These are phyloP conservation scores for Pisolithus orientalis DNA, from an alignment of 768 basidiomycete species.

Conservation along the genomic window DNA sequence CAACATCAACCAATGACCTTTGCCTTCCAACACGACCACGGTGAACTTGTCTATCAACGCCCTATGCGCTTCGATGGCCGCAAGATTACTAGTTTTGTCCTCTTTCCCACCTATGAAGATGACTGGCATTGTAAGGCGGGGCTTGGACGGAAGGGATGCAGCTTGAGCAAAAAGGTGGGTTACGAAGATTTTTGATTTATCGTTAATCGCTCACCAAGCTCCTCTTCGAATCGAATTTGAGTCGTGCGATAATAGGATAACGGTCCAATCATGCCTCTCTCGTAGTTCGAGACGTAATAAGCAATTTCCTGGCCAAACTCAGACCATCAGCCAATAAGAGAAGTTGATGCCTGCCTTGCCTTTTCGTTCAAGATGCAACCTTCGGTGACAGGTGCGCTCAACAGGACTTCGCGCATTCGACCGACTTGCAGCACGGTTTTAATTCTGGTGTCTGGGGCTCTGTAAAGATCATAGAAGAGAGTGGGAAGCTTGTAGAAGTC, in stretches of 20 bases:
- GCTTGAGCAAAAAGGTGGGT: constrained; percentile 21
- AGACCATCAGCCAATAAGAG: constrained; percentile 2
- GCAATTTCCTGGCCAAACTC: constrained; percentile 43
- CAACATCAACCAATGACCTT: constrained; percentile 67
- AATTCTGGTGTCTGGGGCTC: background rate
- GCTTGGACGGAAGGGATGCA: constrained; percentile 36
- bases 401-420: constrained; percentile 7
- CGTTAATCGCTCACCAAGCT: constrained; percentile 29
- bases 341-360: constrained; percentile 6
- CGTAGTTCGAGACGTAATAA: constrained; percentile 42
- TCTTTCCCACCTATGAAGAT: constrained; percentile 55
- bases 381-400: constrained; percentile 1
- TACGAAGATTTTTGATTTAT: background rate
- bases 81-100: constrained; percentile 43
- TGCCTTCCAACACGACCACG: constrained; percentile 45
- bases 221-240: constrained; percentile 60
- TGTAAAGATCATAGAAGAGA: constrained; percentile 14
- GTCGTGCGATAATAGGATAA: constrained; percentile 73
- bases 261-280: constrained; percentile 56
- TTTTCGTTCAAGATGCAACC: constrained; percentile 14
- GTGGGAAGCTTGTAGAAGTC: constrained; percentile 23
- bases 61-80: constrained; percentile 35
- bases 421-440: background rate
- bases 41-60: constrained; percentile 48
- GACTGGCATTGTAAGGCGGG: constrained; percentile 47